Base-by-base conservation (phyloP, 768 basidiomycete species). In the Antrodiella citrinella region DNA sequence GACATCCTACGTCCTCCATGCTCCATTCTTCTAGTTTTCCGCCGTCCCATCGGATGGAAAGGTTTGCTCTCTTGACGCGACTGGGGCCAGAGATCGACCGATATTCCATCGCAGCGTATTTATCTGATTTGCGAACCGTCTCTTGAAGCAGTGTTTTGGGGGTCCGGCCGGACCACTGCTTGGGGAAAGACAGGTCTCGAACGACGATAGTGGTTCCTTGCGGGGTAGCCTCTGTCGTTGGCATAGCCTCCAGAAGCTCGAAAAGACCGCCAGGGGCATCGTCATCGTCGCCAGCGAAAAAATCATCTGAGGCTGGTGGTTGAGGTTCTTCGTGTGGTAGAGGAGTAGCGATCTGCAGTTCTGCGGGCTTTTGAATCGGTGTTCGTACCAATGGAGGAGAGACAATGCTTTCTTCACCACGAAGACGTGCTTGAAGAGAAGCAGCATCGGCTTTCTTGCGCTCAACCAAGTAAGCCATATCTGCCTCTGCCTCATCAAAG, bases 1-100 rank as follows among this genome's bases (percentile, higher is more conserved):
- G 70, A 59, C 95, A 98, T 12, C 89, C 93, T 41, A 89, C 71
- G 52, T 89, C 80, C 3, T 82, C 77, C 95, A 98, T 99, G 13
- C 63, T 63, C 85, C 86, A 96, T 45, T 82, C 74, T 48, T 78
- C 71, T 50, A 68, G 67, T 54, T 74, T 75, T 47, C 71, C 74
- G 26, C 77, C 78, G 40, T 75, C 74, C 90, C 91, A 94, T 24
- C 81, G 73, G 50, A 98, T 76, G 49, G 68, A 79, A 44, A 93
- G 75, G 26, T 76, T 72, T 10, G 82, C 84, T 46, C 93, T 78
- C 56, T 79, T 82, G 2, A 83, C 90, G 4, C 90, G 80, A 62
- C 84, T 86, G n/a, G 66, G 54, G 1, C 82, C 79, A 19, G 88
- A 89, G 24, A 92, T 67, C 21, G 70, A 66, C 19, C 60, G 70